phyloP scores from a whole-genome alignment of 176 grass and related monocot genomes.

The Ampelocalamus luodianensis region DNA sequence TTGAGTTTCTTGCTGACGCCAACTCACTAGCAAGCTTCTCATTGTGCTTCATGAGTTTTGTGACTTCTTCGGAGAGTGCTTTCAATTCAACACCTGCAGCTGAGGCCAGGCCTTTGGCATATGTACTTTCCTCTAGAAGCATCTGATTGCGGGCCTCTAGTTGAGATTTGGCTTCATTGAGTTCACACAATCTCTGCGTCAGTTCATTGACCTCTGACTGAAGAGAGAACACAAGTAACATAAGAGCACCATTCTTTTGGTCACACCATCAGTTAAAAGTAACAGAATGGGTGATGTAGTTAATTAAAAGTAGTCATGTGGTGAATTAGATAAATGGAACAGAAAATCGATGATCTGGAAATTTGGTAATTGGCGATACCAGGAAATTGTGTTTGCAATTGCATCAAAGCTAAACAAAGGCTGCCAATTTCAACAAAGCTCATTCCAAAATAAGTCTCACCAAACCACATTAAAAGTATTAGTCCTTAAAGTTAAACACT shows the following conservation, averaged over 20 bases:
- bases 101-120: conserved; percentile 67
- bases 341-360: neutral
- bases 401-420: conserved; percentile 18
- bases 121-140: conserved; percentile 69
- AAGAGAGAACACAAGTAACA: conserved; percentile 4
- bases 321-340: conserved; percentile 14
- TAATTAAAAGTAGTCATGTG: neutral
- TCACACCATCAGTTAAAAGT: conserved; percentile 24
- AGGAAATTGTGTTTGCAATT: conserved; percentile 5
- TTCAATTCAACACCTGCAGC: conserved; percentile 74
- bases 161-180: conserved; percentile 65
- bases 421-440: conserved; percentile 2
- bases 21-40: conserved; percentile 66
- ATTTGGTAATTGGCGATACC: neutral
- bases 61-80: conserved; percentile 75
- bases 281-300: neutral
- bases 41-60: conserved; percentile 86
- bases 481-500: neutral
- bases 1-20: conserved; percentile 59
- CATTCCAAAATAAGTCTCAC: neutral
- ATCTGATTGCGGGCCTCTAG: conserved; percentile 66
- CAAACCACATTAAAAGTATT: neutral
- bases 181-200: conserved; percentile 58
- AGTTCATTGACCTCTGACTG: conserved; percentile 64
- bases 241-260: neutral